Conservation (phyloP, 192 early-diverging fungal genomes). For the Umbelopsis sp. region DNA sequence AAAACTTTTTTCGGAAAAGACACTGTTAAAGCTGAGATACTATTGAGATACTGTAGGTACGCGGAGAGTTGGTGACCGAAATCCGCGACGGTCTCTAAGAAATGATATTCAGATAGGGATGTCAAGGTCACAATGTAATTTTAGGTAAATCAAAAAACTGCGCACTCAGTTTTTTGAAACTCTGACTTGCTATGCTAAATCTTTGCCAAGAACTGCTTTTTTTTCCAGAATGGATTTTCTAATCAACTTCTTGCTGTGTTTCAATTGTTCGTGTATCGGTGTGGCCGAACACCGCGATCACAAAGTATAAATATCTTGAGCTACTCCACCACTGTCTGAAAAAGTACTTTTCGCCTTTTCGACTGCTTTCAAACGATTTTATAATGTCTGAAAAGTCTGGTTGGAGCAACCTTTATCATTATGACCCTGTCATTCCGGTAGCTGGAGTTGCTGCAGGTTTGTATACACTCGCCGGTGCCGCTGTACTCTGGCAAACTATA, state of each 20-base stretch:
- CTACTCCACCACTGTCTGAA: background rate
- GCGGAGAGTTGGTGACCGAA: background rate
- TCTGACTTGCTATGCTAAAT: too few species aligned
- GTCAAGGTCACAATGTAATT: too few species aligned
- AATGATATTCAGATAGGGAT: background rate
- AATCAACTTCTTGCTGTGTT: conserved; percentile 7
- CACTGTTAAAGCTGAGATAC: too few species aligned
- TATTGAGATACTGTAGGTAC: too few species aligned
- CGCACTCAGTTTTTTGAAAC: too few species aligned
- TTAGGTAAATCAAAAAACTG: too few species aligned
- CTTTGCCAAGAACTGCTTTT: too few species aligned
- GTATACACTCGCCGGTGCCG: background rate
- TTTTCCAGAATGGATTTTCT: too few species aligned
- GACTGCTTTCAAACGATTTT: background rate
- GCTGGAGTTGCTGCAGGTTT: background rate
- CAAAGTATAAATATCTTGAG: background rate
- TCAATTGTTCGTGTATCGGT: background rate
- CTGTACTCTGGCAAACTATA: conserved; percentile 2
- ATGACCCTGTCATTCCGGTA: conserved; percentile 4
- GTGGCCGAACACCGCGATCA: conserved; percentile 5
- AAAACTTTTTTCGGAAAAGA: too few species aligned
- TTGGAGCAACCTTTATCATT: conserved; percentile 15
- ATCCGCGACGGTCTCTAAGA: background rate
- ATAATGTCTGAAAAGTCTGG: background rate
- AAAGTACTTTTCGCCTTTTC: background rate